Evolutionary conservation across 2,329 filamentous ascomycete species (phyloP).

Genomic region (Whalleya microplaca): DNA sequence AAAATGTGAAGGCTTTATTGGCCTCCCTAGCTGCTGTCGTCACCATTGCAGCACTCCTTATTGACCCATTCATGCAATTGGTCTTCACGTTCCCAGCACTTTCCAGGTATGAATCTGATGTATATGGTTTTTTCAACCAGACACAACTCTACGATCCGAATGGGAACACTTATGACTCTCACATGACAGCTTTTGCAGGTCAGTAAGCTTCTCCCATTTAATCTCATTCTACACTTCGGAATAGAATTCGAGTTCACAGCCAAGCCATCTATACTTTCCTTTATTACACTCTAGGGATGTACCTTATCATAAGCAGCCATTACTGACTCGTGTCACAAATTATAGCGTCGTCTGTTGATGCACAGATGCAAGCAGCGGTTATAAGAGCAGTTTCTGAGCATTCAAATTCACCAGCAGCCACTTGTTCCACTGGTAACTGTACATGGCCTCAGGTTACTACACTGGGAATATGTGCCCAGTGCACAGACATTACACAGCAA

Average conservation of each 20-base stretch:
- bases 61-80: conserved; percentile 20
- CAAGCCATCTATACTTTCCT: too few relatives aligned
- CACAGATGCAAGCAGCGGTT: conserved; percentile 6
- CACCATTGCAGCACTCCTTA: conserved; percentile 9
- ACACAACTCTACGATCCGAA: conserved; percentile 7
- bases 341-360: neutral
- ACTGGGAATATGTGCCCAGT: conserved; percentile 3
- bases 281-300: neutral
- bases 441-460: conserved; percentile 6
- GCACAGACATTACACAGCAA: conserved; percentile 4
- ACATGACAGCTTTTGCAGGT: neutral
- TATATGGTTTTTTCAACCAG: conserved; percentile 1
- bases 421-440: conserved; percentile 6
- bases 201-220: neutral
- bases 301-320: neutral
- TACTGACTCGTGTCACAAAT: neutral
- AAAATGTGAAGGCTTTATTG: conserved; percentile 6
- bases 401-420: neutral
- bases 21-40: conserved; percentile 13
- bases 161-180: neutral
- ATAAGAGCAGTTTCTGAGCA: neutral
- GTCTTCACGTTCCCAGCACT: conserved; percentile 13
- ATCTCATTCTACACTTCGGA: too few relatives aligned
- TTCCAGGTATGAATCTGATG: neutral
- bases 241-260: too few relatives aligned